These are phyloP conservation scores for Gamarada debralockiae DNA, from an alignment of 495 filamentous ascomycete species.

Conservation along the genomic window DNA sequence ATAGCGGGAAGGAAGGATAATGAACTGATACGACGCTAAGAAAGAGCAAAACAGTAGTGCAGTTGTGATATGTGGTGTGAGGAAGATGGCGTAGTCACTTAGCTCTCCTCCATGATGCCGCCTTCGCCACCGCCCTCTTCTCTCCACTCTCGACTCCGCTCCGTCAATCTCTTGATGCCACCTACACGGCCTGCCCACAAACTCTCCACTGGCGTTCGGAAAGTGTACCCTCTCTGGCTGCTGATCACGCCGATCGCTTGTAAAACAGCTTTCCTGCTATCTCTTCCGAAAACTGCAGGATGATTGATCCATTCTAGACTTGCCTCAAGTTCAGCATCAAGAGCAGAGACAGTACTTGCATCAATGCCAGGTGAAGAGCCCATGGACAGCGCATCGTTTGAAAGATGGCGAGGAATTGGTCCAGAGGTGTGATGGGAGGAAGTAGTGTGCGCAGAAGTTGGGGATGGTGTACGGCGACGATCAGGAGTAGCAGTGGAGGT, in stretches of 20 bases:
- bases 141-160: constrained; percentile 79
- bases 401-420: constrained; percentile 18
- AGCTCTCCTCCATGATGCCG: constrained; percentile 75
- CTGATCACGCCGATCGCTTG: constrained; percentile 96
- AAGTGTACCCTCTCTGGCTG: constrained; percentile 90
- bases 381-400: constrained; percentile 38
- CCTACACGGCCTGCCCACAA: constrained; percentile 78
- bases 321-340: constrained; percentile 86
- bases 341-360: constrained; percentile 68
- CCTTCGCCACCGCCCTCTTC: constrained; percentile 74
- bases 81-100: constrained; percentile 10
- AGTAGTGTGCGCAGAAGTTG: constrained; percentile 43
- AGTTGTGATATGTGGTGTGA: constrained; percentile 1
- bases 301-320: constrained; percentile 99
- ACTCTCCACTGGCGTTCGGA: constrained; percentile 79
- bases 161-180: constrained; percentile 73
- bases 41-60: not conserved
- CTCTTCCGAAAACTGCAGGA: constrained; percentile 91
- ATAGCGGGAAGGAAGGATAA: not conserved
- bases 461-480: constrained; percentile 40
- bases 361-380: constrained; percentile 60
- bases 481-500: constrained; percentile 25
- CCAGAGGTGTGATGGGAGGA: constrained; percentile 25
- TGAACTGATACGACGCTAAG: not conserved
- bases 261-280: constrained; percentile 91